Evolutionary conservation across 1,284 basidiomycete species (phyloP), one percentile per base, ranked within the genome.

Genomic region (Leccinum solheimii): DNA sequence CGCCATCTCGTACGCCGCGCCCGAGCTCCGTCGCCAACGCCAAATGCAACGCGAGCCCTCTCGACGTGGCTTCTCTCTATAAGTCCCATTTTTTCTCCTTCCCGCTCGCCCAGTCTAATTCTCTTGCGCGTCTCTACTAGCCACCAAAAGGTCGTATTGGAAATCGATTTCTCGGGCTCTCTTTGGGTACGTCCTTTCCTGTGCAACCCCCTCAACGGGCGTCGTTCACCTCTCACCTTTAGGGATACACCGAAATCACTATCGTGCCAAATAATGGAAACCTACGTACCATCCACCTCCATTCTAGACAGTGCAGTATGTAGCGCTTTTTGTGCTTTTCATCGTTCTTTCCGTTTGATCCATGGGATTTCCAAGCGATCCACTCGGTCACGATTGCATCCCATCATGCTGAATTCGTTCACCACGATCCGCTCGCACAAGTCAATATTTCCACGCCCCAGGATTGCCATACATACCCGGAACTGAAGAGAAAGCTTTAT

Each of bases 221-320:
- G 52, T 60, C 63, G 36, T 68, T 68, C 64, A 69, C 63, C 51
- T 40, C 30, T 57, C 52, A 13, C 34, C 19, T 64, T 38, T 69
- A 94, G 92, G 93, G 93, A 65, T 95, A 94, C 77, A 96, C 95
- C 23, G 95, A 97, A 78, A 86, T 97, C 68, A 93, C 92, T 19
- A 83, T 97, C 60, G 76, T 91, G 38, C 95, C 95, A 8, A 87
- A 85, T 43, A 88, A 81, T 71, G 84, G 83, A 63, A 88, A 92
- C 62, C 81, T 97, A 43, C 85, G 80, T 68, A 91, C 92, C 5
- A 82, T 97, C 40, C 87, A 94, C 75, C 83, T 97, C 43, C 91
- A 97, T 74, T 93, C 88, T 45, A 86, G 93, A 58, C 89, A 94
- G 77, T 93, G 90, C 77, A 83, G 90, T 92, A 78, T 66, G 90